These are phyloP conservation scores for Pythium vanterpoolii DNA, from an alignment of 352 stramenopile species.

Conservation along the genomic window DNA sequence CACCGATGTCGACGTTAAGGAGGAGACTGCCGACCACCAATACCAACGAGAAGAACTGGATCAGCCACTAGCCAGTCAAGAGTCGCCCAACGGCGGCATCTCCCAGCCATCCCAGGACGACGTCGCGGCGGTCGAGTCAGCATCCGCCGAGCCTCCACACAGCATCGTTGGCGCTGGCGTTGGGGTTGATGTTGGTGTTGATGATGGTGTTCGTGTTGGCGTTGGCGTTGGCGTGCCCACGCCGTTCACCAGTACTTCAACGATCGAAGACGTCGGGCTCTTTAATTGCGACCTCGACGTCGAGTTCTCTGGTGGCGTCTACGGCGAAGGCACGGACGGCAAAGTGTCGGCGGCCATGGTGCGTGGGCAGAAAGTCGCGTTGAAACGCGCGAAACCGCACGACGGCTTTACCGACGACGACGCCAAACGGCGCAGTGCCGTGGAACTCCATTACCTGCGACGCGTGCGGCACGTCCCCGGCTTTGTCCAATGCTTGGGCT, in stretches of 20 bases:
- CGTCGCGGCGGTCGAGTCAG: background rate
- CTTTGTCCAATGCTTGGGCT: slow-evolving; percentile 77
- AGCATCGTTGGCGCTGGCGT: too few species aligned
- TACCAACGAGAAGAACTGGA: background rate
- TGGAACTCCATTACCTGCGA: slow-evolving; percentile 79
- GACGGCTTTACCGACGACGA: slow-evolving; percentile 72
- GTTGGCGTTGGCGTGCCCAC: slow-evolving; percentile 12
- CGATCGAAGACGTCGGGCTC: slow-evolving; percentile 80
- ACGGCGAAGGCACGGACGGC: slow-evolving; percentile 82
- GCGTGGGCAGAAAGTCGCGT: slow-evolving; percentile 70
- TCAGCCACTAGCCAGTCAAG: background rate
- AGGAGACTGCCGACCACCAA: background rate
- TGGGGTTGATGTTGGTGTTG: too few species aligned
- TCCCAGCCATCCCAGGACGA: background rate
- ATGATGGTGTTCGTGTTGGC: too few species aligned
- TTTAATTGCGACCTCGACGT: slow-evolving; percentile 83
- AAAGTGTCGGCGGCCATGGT: slow-evolving; percentile 78
- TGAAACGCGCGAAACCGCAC: slow-evolving; percentile 80
- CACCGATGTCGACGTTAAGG: background rate
- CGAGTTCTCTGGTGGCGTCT: slow-evolving; percentile 78
- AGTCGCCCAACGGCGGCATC: background rate
- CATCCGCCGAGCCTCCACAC: background rate
- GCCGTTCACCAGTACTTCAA: slow-evolving; percentile 71
- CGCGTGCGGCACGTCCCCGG: slow-evolving; percentile 71
- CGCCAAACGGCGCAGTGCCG: slow-evolving; percentile 71